Conservation (phyloP, 2,329 filamentous ascomycete species). For the Trichoderma koningii region DNA sequence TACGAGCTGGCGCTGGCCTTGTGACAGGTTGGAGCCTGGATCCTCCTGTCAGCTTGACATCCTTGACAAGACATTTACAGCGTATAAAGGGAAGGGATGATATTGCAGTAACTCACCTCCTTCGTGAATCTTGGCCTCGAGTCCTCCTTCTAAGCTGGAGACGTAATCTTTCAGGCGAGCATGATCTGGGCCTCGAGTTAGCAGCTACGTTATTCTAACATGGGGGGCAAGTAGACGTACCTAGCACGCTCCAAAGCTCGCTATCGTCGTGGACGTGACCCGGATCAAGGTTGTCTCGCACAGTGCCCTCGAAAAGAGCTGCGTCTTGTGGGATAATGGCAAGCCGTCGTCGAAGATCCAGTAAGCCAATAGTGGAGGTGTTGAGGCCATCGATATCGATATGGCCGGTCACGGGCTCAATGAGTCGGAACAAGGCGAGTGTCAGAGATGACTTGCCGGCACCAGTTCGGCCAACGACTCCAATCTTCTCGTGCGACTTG, state of each 20-base stretch:
- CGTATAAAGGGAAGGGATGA: not conserved
- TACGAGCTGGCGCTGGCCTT: conserved; percentile 91
- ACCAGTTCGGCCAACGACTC: conserved; percentile 92
- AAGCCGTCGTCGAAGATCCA: conserved; percentile 84
- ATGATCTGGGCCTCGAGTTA: conserved; percentile 63
- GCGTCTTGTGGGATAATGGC: conserved; percentile 98
- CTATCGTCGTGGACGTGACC: conserved; percentile 95
- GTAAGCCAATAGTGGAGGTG: conserved; percentile 84
- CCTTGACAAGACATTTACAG: not conserved
- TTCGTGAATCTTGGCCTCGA: conserved; percentile 91
- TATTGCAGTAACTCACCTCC: conserved; percentile 66
- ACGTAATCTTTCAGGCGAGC: conserved; percentile 92
- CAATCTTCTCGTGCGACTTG: conserved; percentile 96
- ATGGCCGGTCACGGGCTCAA: conserved; percentile 79
- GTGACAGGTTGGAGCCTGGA: conserved; percentile 87
- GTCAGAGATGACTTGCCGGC: conserved; percentile 96
- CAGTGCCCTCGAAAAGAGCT: conserved; percentile 88
- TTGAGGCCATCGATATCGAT: conserved; percentile 90
- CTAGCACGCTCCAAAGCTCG: conserved; percentile 92
- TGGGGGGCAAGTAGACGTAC: conserved; percentile 47
- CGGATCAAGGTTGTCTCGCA: conserved; percentile 94
- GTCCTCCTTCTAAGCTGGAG: conserved; percentile 78
- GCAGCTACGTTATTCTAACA: not conserved
- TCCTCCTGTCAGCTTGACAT: conserved; percentile 29
- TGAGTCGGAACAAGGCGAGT: conserved; percentile 90